Evolutionary conservation across 495 filamentous ascomycete species (phyloP), one percentile per base, ranked within the genome.

Genomic region (Xylaria longipes): DNA sequence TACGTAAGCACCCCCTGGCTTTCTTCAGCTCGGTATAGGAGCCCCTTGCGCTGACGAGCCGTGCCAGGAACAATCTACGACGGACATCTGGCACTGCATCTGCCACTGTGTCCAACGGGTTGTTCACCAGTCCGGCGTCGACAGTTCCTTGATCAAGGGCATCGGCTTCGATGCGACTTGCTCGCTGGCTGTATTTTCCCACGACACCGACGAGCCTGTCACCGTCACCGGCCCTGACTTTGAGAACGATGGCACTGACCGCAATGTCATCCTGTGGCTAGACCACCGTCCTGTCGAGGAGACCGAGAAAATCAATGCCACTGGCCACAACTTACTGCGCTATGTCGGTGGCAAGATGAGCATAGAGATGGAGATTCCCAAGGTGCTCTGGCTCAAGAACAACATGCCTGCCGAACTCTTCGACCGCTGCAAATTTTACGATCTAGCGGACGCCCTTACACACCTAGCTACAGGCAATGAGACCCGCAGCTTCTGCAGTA

Each of bases 291-390:
- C 96, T 1, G 87, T 95, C 25, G 89, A 93, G 70, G 95, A 99
- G 83, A 94, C 96, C 15, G 89, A 90, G 25, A 90, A 91, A 79
- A 97, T 99, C 84, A 98, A 98, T 82, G 90, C 90, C 17, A 97
- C 96, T 2, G 88, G 91, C 62, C 96, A 98, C 83, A 93, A 94
- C 73, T 85, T 99, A n/a, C 88, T 99, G 45, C 90, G 93, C 62
- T 99, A 98, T 80, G 95, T 99, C 6, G 96, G 96, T 58, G 95
- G 96, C 48, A 95, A 89, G 75, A 98, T 99, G 96, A 97, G 93
- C 75, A 92, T 97, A 73, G 96, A 99, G 84, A 99, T 99, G 96
- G 96, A 99, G 79, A 94, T 98, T 33, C 96, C 96, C 31, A 99
- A 99, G 78, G 93, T 97, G 1, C 85, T 98, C 31, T 99, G 96